Percentiles rank a stretch among this genome's conserved stretches.
Evolutionary conservation across 2,329 filamentous ascomycete genomes (phyloP).

Genomic region (Penicillium sp.): DNA sequence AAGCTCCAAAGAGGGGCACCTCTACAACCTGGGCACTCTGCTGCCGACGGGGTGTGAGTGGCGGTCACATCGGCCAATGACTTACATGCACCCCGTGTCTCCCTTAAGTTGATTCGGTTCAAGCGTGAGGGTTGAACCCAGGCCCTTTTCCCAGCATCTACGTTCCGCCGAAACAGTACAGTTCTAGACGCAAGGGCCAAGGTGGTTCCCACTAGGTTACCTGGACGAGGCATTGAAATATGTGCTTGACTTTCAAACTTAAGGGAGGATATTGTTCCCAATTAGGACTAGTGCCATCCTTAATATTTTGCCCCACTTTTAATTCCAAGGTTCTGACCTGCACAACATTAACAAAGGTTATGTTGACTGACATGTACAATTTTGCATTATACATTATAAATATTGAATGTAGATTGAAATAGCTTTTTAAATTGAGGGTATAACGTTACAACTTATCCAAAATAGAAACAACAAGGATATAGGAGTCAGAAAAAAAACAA

Average conservation of each 20-base stretch:
- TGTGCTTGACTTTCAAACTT: fast-evolving
- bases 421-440: neutral
- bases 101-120: neutral
- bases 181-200: neutral
- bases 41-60: neutral
- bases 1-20: neutral
- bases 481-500: neutral
- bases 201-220: neutral
- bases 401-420: neutral
- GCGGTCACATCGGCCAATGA: neutral
- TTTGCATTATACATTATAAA: neutral
- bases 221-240: neutral
- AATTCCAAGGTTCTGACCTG: neutral
- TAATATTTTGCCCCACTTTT: neutral
- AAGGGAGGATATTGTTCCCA: neutral
- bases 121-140: neutral
- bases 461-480: conserved; percentile 2
- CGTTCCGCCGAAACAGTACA: neutral
- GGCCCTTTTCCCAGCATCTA: too few species aligned
- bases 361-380: neutral
- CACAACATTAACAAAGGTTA: neutral
- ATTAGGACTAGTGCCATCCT: neutral
- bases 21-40: neutral
- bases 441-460: neutral
- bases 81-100: neutral